These are phyloP conservation scores for Trifolium dubium DNA, from an alignment of 306 rosid genomes.

Conservation along the genomic window DNA sequence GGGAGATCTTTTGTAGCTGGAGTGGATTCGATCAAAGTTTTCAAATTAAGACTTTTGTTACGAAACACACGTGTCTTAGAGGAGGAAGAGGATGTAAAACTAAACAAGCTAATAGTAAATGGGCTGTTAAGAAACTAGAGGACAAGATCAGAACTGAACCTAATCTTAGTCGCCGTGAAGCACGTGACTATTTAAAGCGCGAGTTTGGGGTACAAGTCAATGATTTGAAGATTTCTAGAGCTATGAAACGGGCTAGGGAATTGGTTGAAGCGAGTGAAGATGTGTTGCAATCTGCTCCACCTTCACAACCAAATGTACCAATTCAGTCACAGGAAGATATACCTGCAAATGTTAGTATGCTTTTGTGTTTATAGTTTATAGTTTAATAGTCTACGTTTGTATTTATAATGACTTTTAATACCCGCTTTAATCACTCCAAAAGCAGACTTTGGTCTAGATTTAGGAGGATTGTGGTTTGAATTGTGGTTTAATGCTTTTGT, in stretches of 20 bases:
- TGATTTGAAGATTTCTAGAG: neutral
- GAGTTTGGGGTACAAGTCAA: neutral
- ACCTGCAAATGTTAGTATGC: neutral
- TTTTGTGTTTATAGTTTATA: neutral
- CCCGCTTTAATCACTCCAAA: neutral
- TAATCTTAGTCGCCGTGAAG: neutral
- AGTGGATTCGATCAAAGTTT: neutral
- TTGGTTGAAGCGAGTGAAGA: neutral
- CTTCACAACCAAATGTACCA: neutral
- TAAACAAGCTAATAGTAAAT: neutral
- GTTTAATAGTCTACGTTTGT: neutral
- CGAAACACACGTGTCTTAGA: neutral
- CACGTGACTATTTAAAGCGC: neutral
- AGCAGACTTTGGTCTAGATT: neutral
- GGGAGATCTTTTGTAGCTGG: conserved; percentile 1
- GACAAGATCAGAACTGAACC: neutral
- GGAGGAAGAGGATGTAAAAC: neutral
- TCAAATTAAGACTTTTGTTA: neutral
- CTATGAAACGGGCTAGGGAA: neutral
- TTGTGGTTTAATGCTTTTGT: neutral
- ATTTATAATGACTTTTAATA: neutral
- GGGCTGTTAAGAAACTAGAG: neutral
- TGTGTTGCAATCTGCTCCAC: neutral
- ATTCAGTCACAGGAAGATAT: neutral
- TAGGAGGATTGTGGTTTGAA: neutral